Evolutionary conservation across 139 green algal species (phyloP), one percentile per base, ranked within the genome.

Genomic region (Chlamydomonas sp.): DNA sequence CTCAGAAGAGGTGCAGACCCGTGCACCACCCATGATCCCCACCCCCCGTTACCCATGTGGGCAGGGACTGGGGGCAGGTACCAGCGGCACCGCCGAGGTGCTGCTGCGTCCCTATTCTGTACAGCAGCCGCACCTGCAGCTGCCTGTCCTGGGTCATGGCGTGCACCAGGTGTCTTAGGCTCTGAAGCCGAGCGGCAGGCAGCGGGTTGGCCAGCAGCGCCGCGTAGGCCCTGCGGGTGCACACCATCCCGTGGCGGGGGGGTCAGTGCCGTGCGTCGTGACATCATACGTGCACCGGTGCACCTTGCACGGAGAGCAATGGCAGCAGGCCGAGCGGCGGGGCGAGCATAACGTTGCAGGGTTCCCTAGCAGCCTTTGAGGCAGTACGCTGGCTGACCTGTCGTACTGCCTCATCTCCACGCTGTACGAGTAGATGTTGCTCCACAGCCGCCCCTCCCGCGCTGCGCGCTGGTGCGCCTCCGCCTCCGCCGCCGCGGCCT

Each of bases 141-240:
- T 88, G 60, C 14, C 85, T 66, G 12, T 57, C 58, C 78, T 89
- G 81, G 16, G 80, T 76, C 85, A 93, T 85, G 62, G 78, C 80
- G 74, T 88, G 88, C 78, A 94, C 84, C 67, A 95, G 80, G 58
- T 90, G 90, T 49, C 90, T 58, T 66, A 95, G 79, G 71, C 73
- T 84, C 69, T 95, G 91, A 60, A 90, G 86, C 67, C 77, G 71
- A 2, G 62, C 74, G 31, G 91, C 88, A 0, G 90, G 89, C n/a
- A 92, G 18, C 12, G 93, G 93, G 89, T 94, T 95, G 59, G 88
- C 78, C 6, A 92, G 67, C 62, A 93, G 79, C 17, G 93, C 93
- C 3, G 84, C 80, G 82, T 95, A 94, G 16, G 93, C 93, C 18
- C 83, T 77, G 71, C 17, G 17, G 9, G 69, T 12, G 10, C 14